These are phyloP conservation scores for Pseudogymnoascus sp. DNA, from an alignment of 2,329 filamentous ascomycete species.

Conservation along the genomic window DNA sequence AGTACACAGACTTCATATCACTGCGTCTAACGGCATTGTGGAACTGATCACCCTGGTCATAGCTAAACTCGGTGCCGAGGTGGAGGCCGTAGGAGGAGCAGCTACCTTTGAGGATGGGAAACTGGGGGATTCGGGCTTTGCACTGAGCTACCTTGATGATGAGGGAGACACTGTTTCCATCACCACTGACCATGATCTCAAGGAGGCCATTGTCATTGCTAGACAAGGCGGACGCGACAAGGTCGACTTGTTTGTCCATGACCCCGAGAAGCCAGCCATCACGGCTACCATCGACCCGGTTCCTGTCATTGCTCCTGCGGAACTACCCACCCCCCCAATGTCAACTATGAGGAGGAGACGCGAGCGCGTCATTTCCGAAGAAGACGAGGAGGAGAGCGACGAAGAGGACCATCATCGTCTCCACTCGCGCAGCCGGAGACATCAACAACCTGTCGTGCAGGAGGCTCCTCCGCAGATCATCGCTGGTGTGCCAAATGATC, in stretches of 20 bases:
- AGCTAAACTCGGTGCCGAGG: slow-evolving; percentile 77
- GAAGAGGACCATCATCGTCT: slow-evolving; percentile 30
- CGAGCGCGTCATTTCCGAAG: slow-evolving; percentile 37
- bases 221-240: slow-evolving; percentile 75
- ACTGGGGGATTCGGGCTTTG: slow-evolving; percentile 71
- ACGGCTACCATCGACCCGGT: slow-evolving; percentile 55
- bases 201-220: slow-evolving; percentile 82
- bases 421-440: background rate
- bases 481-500: slow-evolving; percentile 85
- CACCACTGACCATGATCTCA: slow-evolving; percentile 86
- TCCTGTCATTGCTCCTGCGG: slow-evolving; percentile 43
- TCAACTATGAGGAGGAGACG: slow-evolving; percentile 48
- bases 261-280: slow-evolving; percentile 83
- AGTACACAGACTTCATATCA: slow-evolving; percentile 84
- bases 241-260: slow-evolving; percentile 94
- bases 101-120: slow-evolving; percentile 73
- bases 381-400: slow-evolving; percentile 48
- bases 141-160: slow-evolving; percentile 91
- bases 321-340: slow-evolving; percentile 40
- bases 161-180: slow-evolving; percentile 96
- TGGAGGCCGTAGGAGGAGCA: slow-evolving; percentile 74
- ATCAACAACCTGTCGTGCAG: slow-evolving; percentile 33
- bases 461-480: slow-evolving; percentile 62
- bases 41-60: slow-evolving; percentile 72
- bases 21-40: slow-evolving; percentile 70